Base-by-base conservation (phyloP, 2,329 filamentous ascomycete species). In the Botrytis sinoallii region DNA sequence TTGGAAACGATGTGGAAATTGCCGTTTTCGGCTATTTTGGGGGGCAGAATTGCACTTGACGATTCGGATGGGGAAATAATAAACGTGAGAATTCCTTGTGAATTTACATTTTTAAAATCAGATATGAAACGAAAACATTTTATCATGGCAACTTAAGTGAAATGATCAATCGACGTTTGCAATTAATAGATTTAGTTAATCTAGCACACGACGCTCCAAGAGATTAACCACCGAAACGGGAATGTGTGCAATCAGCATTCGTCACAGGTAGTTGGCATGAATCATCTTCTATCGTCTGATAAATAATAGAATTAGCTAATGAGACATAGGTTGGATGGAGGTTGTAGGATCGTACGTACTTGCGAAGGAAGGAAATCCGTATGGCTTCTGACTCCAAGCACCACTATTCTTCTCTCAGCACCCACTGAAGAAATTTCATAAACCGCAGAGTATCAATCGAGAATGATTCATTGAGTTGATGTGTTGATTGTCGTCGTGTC, bases 21-120 rank as follows among this genome's bases (percentile, higher is more conserved):
- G 42, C 29, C 44, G 69, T 18, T 48, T 65, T 46, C 69, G 69
- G 42, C 32, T 71, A 52, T 48, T 65, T 52, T 63, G 42, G 44
- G 55, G 59, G 40, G 42, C 48, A 32, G 60, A 52, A 64, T 65
- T 40, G 60, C 57, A 65, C 32, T 10, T 20, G 29, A 52, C 18
- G 1, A 65, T 44, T 25, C 20, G 6, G 1, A 71, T 14, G 40
- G 20, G 59, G 32, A 48, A 40, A 32, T 42, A 32, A 46, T 22
- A 32, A 57, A 32, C 35, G 0, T 9, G 48, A 32, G 22, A 57
- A 16, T 18, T 57, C 16, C 32, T 42, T 57, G 14, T 32, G 48
- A 12, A 44, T 42, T 55, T 4, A 25, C 6, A 1, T 4, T 32
- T 22, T 8, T 2, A 42, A 9, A 22, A 32, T 25, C 3, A 22